Conservation (phyloP, 345 rosid genomes). For the Gossypium herbaceum region DNA sequence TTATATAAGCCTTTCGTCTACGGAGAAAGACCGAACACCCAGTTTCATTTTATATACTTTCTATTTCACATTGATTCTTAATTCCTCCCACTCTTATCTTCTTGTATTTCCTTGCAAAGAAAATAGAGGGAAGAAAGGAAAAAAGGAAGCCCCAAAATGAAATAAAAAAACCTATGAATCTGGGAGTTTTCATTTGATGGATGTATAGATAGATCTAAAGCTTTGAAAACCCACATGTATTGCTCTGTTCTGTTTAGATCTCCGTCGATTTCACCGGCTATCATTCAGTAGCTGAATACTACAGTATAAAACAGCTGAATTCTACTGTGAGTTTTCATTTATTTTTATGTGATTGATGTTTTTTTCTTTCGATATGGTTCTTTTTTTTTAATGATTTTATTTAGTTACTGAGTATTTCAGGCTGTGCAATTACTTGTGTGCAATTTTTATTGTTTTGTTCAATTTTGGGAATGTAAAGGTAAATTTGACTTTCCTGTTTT, state of each 20-base stretch:
- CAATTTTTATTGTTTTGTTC: slow-evolving; percentile 1
- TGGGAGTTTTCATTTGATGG: slow-evolving; percentile 32
- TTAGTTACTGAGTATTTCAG: slow-evolving; percentile 2
- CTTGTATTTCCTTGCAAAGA: not conserved
- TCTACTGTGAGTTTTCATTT: slow-evolving; percentile 37
- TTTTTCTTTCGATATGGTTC: not conserved
- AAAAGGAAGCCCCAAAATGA: slow-evolving; percentile 6
- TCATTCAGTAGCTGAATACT: slow-evolving; percentile 32
- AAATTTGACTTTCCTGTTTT: slow-evolving; percentile 24
- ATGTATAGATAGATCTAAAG: slow-evolving; percentile 44
- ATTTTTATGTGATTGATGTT: not conserved
- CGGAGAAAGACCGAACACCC: slow-evolving; percentile 19
- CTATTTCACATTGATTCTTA: slow-evolving; percentile 25
- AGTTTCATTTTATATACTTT: slow-evolving; percentile 20
- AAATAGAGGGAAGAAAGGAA: not conserved
- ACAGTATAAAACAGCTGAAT: slow-evolving; percentile 18
- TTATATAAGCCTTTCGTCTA: slow-evolving; percentile 27
- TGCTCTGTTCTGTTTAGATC: slow-evolving; percentile 51
- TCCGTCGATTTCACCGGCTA: slow-evolving; percentile 35
- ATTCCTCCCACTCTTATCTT: not conserved
- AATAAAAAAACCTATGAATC: not conserved
- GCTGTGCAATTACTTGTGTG: not conserved
- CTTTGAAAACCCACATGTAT: slow-evolving; percentile 34
- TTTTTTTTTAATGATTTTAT: not conserved
- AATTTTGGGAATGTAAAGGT: slow-evolving; percentile 20